Evolutionary conservation across 2,329 filamentous ascomycete species (phyloP).

Genomic region (Colletotrichum chlorophyti): DNA sequence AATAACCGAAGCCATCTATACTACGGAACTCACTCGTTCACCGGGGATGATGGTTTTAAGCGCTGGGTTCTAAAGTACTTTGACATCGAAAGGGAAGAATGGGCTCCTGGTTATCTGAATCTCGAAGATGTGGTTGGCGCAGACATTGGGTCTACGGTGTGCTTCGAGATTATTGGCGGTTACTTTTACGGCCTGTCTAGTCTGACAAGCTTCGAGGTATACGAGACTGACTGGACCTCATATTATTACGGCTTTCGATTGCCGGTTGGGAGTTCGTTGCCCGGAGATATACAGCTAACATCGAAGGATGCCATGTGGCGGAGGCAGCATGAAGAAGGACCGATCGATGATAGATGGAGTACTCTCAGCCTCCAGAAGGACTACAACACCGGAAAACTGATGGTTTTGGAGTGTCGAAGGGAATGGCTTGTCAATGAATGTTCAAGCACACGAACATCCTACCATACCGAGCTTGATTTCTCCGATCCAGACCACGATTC

Average conservation of each 20-base stretch:
- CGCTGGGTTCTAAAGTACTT: conserved; percentile 69
- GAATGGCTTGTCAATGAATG: conserved; percentile 67
- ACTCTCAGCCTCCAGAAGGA: conserved; percentile 68
- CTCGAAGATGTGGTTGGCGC: conserved; percentile 66
- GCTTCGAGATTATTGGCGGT: conserved; percentile 72
- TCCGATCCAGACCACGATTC: conserved; percentile 30
- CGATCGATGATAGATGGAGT: conserved; percentile 78
- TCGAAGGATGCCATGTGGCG: conserved; percentile 64
- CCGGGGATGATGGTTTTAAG: conserved; percentile 58
- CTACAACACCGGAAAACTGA: conserved; percentile 62
- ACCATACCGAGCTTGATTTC: conserved; percentile 62
- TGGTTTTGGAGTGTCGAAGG: conserved; percentile 71
- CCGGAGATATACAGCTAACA: conserved; percentile 44
- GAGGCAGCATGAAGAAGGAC: conserved; percentile 71
- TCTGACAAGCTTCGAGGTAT: conserved; percentile 64
- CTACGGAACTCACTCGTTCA: conserved; percentile 68
- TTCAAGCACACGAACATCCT: conserved; percentile 69
- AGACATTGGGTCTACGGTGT: conserved; percentile 72
- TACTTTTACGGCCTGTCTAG: conserved; percentile 76
- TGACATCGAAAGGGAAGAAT: conserved; percentile 48
- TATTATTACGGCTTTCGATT: conserved; percentile 74
- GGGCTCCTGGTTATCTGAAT: conserved; percentile 52
- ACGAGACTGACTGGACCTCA: conserved; percentile 71
- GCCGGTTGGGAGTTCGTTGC: conserved; percentile 55
- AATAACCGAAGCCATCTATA: conserved; percentile 68